Conservation (phyloP, 768 basidiomycete genomes). For the Hygrocybe coccinea region DNA sequence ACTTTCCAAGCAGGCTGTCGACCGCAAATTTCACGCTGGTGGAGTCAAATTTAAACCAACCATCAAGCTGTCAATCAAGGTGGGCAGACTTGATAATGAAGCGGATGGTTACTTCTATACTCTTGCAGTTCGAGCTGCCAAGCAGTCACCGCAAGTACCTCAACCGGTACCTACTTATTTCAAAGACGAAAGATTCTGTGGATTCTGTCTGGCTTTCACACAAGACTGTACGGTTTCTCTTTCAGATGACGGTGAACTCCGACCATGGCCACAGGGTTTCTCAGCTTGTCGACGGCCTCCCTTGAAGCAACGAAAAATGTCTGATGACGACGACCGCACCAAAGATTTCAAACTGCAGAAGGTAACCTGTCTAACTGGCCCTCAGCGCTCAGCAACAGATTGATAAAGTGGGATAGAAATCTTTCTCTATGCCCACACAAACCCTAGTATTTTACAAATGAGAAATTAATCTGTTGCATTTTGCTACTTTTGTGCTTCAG, state of each 20-base stretch:
- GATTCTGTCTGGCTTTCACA: conserved; percentile 9
- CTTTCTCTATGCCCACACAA: no score
- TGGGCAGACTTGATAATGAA: neutral
- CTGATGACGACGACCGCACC: neutral
- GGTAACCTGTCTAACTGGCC: no score
- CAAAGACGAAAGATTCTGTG: conserved; percentile 2
- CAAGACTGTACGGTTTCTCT: conserved; percentile 11
- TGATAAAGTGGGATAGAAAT: no score
- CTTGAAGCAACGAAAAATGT: conserved; percentile 4
- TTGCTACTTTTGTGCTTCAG: no score
- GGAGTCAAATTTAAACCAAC: neutral
- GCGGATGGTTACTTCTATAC: conserved; percentile 1
- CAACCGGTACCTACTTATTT: conserved; percentile 4
- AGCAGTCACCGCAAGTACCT: conserved; percentile 1
- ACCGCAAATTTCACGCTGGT: conserved; percentile 6
- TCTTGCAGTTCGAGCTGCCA: conserved; percentile 3
- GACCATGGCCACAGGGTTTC: conserved; percentile 5
- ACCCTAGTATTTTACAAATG: no score
- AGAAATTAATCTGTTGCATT: no score
- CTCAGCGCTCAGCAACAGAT: no score
- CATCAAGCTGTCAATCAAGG: conserved; percentile 1
- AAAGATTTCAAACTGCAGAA: conserved; percentile 1
- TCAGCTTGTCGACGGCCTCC: conserved; percentile 7
- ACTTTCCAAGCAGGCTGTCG: conserved; percentile 8
- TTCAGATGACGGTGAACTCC: conserved; percentile 13